Evolutionary conservation across 106 monocot species (phyloP), one percentile per base, ranked within the genome.

Genomic region (Triglochin maritima): DNA sequence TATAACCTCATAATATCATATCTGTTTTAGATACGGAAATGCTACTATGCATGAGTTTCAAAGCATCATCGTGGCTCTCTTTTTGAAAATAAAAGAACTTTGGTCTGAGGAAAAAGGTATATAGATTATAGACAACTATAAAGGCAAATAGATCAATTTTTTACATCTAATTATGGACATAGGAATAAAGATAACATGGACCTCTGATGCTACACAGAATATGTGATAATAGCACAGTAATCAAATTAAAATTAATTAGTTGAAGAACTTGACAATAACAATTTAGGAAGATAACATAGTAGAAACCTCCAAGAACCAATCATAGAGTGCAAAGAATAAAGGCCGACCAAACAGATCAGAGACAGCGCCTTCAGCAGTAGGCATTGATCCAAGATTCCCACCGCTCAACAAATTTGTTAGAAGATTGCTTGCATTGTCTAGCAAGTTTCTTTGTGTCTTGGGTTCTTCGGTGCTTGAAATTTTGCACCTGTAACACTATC

Each of bases 371-470:
- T 96, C 90, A 17, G 90, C 95, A 71, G 74, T 79, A 11, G 95
- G 95, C 95, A 96, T 90, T 42, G 77, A 70, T 68, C 81, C 82
- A 74, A 96, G 75, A 65, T 57, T 72, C 41, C 88, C 83, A 7
- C 88, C 90, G 62, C 88, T 96, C 58, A 96, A 68, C 8, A 96
- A 65, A 86, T 88, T 82, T 50, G 96, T 96, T 16, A 96, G 90
- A 72, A 91, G 86, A 73, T 96, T 96, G 78, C 90, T 96, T 49
- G 91, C 91, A 77, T 91, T 91, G 82, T 96, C 96, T 9, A 96
- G 69, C 14, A 96, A 69, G 74, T 76, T 88, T 78, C 88, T 78
- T 81, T 84, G 83, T 6, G 67, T 46, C 65, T 83, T 90, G 9
- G 81, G 54, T 66, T 82, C 86, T 61, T 96, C 84, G 9, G 76